These are phyloP conservation scores for Aspergillus cristatus DNA, from an alignment of 495 filamentous ascomycete genomes.

Conservation along the genomic window DNA sequence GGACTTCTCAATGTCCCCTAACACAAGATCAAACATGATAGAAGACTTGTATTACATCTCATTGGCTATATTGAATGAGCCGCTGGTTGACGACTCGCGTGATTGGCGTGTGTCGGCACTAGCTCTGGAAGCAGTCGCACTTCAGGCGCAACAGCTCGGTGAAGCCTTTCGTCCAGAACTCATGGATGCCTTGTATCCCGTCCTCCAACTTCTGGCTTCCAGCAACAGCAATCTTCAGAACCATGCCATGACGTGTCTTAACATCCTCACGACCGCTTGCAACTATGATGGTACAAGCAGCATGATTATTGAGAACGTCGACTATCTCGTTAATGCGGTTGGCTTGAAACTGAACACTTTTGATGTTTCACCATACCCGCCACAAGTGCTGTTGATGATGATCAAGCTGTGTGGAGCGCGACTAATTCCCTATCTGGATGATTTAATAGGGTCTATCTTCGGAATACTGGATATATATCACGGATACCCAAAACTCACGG, in stretches of 20 bases:
- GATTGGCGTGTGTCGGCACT: constrained; percentile 67
- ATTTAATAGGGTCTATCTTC: constrained; percentile 82
- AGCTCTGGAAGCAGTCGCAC: constrained; percentile 63
- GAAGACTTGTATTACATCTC: constrained; percentile 78
- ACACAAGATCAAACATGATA: constrained; percentile 46
- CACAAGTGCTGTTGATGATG: constrained; percentile 92
- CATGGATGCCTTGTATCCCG: constrained; percentile 84
- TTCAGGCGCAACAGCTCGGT: constrained; percentile 58
- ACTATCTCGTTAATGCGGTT: constrained; percentile 93
- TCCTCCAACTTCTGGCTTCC: constrained; percentile 78
- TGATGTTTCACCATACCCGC: constrained; percentile 83
- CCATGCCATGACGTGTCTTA: constrained; percentile 78
- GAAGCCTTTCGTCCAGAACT: constrained; percentile 72
- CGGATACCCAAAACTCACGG: constrained; percentile 80
- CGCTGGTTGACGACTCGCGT: constrained; percentile 37
- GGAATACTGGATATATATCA: constrained; percentile 86
- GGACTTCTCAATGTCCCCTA: constrained; percentile 21
- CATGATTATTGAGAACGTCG: constrained; percentile 83
- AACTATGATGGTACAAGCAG: constrained; percentile 65
- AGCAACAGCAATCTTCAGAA: constrained; percentile 54
- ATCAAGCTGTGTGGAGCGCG: constrained; percentile 72
- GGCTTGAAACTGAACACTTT: constrained; percentile 82
- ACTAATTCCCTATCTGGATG: constrained; percentile 83
- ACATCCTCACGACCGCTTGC: constrained; percentile 66
- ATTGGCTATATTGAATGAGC: constrained; percentile 48